These are phyloP conservation scores for Beauveria sp. DNA, from an alignment of 2,329 filamentous ascomycete genomes.

Conservation along the genomic window DNA sequence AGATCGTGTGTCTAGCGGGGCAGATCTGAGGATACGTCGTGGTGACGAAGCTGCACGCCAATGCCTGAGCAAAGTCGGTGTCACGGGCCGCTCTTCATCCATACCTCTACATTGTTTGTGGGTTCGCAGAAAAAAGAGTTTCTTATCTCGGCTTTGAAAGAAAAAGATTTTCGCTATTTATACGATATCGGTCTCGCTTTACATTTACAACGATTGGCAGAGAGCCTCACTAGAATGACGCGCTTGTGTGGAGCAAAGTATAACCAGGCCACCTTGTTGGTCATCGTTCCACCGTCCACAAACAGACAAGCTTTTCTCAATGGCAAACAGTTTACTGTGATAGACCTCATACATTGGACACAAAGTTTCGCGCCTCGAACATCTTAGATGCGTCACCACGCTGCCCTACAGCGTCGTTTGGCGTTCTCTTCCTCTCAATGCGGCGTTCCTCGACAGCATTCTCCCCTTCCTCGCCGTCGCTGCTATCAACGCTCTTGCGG, in stretches of 20 bases:
- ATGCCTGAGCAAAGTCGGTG: not conserved
- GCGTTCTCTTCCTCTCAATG: constrained; percentile 2
- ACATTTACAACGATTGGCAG: not conserved
- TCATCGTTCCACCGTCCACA: not conserved
- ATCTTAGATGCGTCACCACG: not conserved
- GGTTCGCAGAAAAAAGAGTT: not conserved
- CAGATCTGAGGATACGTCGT: not conserved
- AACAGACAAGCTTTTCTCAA: not conserved
- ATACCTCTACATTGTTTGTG: not conserved
- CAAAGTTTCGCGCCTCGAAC: not conserved
- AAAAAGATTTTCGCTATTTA: too few species aligned
- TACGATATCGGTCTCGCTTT: not conserved
- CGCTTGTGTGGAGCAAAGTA: not conserved
- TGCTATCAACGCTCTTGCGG: not conserved
- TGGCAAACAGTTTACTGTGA: not conserved
- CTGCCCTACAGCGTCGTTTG: not conserved
- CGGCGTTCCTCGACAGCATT: not conserved
- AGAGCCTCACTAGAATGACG: not conserved
- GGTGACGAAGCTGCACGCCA: not conserved
- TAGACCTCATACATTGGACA: not conserved
- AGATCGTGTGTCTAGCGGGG: constrained; percentile 5
- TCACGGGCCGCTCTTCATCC: not conserved
- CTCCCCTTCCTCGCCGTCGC: not conserved
- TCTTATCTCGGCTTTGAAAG: not conserved
- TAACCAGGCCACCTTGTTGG: too few species aligned